phyloP scores from a whole-genome alignment of 2,329 filamentous ascomycete genomes.

The Ceratocystiopsis minuta region DNA sequence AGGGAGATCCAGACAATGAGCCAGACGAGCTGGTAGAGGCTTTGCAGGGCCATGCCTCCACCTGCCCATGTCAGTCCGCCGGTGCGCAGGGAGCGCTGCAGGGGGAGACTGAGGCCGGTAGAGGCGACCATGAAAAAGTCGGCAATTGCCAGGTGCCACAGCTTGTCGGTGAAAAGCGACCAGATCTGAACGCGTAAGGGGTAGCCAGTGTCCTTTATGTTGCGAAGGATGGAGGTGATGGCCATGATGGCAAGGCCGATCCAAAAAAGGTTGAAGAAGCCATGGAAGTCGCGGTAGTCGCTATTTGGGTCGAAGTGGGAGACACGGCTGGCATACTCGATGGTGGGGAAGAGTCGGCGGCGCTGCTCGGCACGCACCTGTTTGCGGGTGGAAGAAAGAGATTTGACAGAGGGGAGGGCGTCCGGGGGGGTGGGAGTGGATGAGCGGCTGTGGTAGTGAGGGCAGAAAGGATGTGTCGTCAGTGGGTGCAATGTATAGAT shows the following conservation, averaged over 20 bases:
- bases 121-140: slow-evolving; percentile 72
- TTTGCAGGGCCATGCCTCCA: slow-evolving; percentile 69
- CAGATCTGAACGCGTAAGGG: slow-evolving; percentile 76
- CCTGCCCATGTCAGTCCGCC: slow-evolving; percentile 52
- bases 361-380: slow-evolving; percentile 66
- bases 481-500: slow-evolving; percentile 2
- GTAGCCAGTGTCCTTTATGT: slow-evolving; percentile 83
- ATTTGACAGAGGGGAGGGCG: slow-evolving; percentile 81
- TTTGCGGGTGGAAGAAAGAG: slow-evolving; percentile 68
- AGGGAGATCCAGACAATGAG: slow-evolving; percentile 65
- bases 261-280: slow-evolving; percentile 98
- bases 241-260: slow-evolving; percentile 94
- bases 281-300: slow-evolving; percentile 85
- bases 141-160: slow-evolving; percentile 69
- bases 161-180: slow-evolving; percentile 71
- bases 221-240: slow-evolving; percentile 80
- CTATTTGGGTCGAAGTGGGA: slow-evolving; percentile 90
- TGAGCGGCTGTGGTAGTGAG: slow-evolving; percentile 38
- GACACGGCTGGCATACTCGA: slow-evolving; percentile 76
- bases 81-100: slow-evolving; percentile 50
- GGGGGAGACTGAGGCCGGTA: slow-evolving; percentile 51
- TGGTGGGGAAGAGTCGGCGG: slow-evolving; percentile 76
- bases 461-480: neutral
- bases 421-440: slow-evolving; percentile 75
- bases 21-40: slow-evolving; percentile 64